Evolutionary conservation across 177 flowering plant species (phyloP).

Genomic region (Telopea speciosissima): DNA sequence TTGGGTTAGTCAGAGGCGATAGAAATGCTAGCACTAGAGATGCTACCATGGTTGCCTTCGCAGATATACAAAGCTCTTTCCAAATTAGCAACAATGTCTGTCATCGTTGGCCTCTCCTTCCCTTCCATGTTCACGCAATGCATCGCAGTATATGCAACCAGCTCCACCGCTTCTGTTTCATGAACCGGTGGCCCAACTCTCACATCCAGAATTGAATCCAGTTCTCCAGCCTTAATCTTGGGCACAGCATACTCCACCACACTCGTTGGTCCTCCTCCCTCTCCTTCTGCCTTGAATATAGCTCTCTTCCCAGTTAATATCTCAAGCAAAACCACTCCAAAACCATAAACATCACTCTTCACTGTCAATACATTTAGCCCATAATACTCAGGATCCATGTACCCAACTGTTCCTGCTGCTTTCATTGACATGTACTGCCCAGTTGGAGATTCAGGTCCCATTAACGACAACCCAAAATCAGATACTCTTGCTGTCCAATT

Average conservation of each 20-base stretch:
- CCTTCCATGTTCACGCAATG: conserved; percentile 81
- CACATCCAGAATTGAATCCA: conserved; percentile 44
- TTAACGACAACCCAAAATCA: conserved; percentile 38
- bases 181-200: conserved; percentile 55
- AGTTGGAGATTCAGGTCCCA: conserved; percentile 25
- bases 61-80: conserved; percentile 59
- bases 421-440: conserved; percentile 22
- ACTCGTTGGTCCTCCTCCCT: conserved; percentile 19
- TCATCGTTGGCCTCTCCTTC: conserved; percentile 68
- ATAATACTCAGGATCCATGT: conserved; percentile 46
- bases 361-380: conserved; percentile 37
- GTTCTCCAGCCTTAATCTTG: conserved; percentile 46
- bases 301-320: conserved; percentile 40
- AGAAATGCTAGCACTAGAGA: conserved; percentile 60
- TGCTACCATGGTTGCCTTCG: conserved; percentile 76
- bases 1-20: conserved; percentile 45
- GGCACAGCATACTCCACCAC: conserved; percentile 39
- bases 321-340: conserved; percentile 40
- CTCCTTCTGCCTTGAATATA: conserved; percentile 24
- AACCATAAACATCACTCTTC: conserved; percentile 40
- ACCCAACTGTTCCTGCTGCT: conserved; percentile 46
- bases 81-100: conserved; percentile 68
- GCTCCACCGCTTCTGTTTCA: conserved; percentile 73
- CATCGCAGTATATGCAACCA: conserved; percentile 68
- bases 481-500: conserved; percentile 36